Conservation (phyloP, 441 rosid genomes). For the Gossypium davidsonii region DNA sequence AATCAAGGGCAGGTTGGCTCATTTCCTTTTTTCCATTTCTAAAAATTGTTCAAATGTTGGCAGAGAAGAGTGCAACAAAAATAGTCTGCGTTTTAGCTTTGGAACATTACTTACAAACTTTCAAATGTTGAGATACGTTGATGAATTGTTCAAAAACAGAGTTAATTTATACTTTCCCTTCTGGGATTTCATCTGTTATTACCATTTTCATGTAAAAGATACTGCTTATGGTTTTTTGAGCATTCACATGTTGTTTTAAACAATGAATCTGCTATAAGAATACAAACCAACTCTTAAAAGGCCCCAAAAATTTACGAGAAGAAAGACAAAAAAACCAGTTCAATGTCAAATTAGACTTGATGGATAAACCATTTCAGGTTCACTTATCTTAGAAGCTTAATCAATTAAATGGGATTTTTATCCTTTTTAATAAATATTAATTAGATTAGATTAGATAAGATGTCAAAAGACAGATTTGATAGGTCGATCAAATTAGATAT, state of each 20-base stretch:
- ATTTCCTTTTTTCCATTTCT: background rate
- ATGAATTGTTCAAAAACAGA: constrained; percentile 3
- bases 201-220: background rate
- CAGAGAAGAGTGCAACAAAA: constrained; percentile 7
- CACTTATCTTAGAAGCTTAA: too few relatives aligned
- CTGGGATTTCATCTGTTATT: background rate
- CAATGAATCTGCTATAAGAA: background rate
- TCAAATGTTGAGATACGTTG: constrained; percentile 8
- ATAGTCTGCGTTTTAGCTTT: constrained; percentile 13
- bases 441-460: constrained; percentile 7
- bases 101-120: constrained; percentile 22
- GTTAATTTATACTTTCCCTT: background rate
- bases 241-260: background rate
- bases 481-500: background rate
- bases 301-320: background rate
- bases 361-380: too few relatives aligned
- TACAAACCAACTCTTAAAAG: background rate
- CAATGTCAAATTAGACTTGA: background rate
- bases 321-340: background rate
- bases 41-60: background rate
- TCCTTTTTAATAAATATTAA: background rate
- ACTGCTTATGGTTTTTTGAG: background rate
- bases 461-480: background rate
- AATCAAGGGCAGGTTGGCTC: constrained; percentile 34
- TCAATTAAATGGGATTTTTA: background rate